Evolutionary conservation across 1,139 yeast species (phyloP).

Genomic region (Lodderomyces pseudojiufengensis): DNA sequence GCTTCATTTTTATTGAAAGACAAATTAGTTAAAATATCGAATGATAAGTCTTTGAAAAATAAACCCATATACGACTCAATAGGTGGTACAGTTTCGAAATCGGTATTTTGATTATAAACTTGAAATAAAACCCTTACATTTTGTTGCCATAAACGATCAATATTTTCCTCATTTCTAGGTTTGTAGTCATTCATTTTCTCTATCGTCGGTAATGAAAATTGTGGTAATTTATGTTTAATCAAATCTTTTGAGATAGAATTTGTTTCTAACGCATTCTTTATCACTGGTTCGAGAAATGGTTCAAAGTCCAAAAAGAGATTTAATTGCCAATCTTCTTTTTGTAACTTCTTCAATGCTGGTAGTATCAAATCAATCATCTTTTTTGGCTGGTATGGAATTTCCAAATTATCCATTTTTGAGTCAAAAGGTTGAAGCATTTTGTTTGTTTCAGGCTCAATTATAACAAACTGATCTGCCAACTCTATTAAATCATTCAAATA

Average conservation of each 20-base stretch:
- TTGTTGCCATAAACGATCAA: slow-evolving; percentile 38
- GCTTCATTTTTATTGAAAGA: slow-evolving; percentile 90
- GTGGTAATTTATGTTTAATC: slow-evolving; percentile 46
- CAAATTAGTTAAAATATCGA: slow-evolving; percentile 72
- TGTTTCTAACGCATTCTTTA: slow-evolving; percentile 30
- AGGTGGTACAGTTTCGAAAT: slow-evolving; percentile 71
- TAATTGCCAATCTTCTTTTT: slow-evolving; percentile 27
- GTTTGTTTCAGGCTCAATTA: slow-evolving; percentile 20
- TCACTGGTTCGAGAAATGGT: slow-evolving; percentile 34
- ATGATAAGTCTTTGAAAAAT: slow-evolving; percentile 69
- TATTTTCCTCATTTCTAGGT: slow-evolving; percentile 25
- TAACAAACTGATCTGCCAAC: slow-evolving; percentile 37
- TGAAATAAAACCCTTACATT: slow-evolving; percentile 63
- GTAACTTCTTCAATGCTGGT: slow-evolving; percentile 47
- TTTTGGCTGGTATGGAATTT: slow-evolving; percentile 53
- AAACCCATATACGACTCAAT: slow-evolving; percentile 52
- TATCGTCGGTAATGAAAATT: slow-evolving; percentile 43
- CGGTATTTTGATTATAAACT: slow-evolving; percentile 50
- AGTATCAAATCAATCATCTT: slow-evolving; percentile 50
- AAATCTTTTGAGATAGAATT: slow-evolving; percentile 39
- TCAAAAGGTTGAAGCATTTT: slow-evolving; percentile 38
- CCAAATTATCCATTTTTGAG: slow-evolving; percentile 27
- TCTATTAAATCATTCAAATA: slow-evolving; percentile 44
- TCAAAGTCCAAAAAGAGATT: slow-evolving; percentile 33
- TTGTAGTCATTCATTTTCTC: slow-evolving; percentile 31